Conservation (phyloP, 495 filamentous ascomycete species). For the Penicillium desertorum region DNA sequence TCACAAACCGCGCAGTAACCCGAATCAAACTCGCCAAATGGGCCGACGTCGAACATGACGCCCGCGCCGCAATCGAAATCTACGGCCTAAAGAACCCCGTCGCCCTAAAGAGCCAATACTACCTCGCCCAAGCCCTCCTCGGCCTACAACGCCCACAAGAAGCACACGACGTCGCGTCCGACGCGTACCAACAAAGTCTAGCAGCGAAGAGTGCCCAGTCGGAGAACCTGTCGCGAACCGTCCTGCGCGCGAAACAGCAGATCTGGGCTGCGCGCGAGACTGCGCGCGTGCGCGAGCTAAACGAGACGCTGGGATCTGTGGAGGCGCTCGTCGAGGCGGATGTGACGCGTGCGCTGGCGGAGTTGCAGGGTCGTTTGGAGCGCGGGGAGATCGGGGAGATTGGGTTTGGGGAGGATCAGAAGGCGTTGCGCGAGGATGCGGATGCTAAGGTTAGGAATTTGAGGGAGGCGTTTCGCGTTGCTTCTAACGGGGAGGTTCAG, state of each 20-base stretch:
- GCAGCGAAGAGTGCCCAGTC: slow-evolving; percentile 58
- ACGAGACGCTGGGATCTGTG: slow-evolving; percentile 46
- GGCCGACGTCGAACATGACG: slow-evolving; percentile 79
- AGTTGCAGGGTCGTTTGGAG: slow-evolving; percentile 42
- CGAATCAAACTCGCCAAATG: slow-evolving; percentile 70
- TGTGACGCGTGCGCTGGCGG: slow-evolving; percentile 56
- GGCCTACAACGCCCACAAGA: slow-evolving; percentile 70
- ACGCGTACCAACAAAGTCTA: slow-evolving; percentile 72
- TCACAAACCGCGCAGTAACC: slow-evolving; percentile 87
- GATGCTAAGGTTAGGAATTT: slow-evolving; percentile 52
- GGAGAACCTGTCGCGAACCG: slow-evolving; percentile 61
- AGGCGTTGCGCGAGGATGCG: slow-evolving; percentile 46
- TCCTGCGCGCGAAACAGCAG: slow-evolving; percentile 77
- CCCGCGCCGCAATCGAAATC: slow-evolving; percentile 68
- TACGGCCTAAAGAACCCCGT: slow-evolving; percentile 48
- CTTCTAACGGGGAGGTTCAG: slow-evolving; percentile 59
- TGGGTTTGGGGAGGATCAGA: slow-evolving; percentile 43
- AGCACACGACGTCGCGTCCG: slow-evolving; percentile 67
- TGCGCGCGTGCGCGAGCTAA: slow-evolving; percentile 46
- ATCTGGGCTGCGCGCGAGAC: slow-evolving; percentile 49
- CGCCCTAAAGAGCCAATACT: slow-evolving; percentile 76
- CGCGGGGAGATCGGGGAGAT: slow-evolving; percentile 49
- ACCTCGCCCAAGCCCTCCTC: slow-evolving; percentile 81
- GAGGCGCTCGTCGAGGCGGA: slow-evolving; percentile 53
- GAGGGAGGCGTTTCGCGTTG: slow-evolving; percentile 44